phyloP scores from a whole-genome alignment of 148 eudicot species.

The Nepenthes mirabilis region DNA sequence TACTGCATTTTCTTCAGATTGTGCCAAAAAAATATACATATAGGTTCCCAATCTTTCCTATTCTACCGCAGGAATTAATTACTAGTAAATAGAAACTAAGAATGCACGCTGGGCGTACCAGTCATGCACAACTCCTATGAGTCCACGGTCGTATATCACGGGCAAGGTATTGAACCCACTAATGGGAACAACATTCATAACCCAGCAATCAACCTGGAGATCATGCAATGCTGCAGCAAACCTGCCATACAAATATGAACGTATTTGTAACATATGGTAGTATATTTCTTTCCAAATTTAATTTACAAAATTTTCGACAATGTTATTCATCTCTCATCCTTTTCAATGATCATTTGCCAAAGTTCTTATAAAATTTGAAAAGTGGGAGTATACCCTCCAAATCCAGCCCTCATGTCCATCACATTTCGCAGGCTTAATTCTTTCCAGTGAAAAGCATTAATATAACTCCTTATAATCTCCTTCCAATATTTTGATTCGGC shows the following conservation, averaged over 20 bases:
- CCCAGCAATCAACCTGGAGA: slow-evolving; percentile 47
- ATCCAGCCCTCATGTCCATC: slow-evolving; percentile 80
- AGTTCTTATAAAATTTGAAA: too few species aligned
- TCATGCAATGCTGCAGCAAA: slow-evolving; percentile 60
- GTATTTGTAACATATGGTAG: background rate
- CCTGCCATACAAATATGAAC: slow-evolving; percentile 17
- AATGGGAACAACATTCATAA: slow-evolving; percentile 76
- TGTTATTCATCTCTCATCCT: background rate
- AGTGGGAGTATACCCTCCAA: slow-evolving; percentile 52
- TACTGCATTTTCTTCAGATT: too few species aligned
- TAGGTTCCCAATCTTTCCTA: too few species aligned
- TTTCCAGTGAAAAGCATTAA: slow-evolving; percentile 36
- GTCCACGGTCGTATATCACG: slow-evolving; percentile 70
- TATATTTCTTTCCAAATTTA: background rate
- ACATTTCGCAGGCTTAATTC: slow-evolving; percentile 33
- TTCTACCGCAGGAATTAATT: too few species aligned
- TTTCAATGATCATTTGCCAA: background rate
- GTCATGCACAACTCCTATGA: slow-evolving; percentile 78
- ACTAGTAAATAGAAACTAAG: background rate
- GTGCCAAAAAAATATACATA: too few species aligned
- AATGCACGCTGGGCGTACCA: slow-evolving; percentile 30
- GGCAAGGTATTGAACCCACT: slow-evolving; percentile 62
- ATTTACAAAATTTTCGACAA: background rate
- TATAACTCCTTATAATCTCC: slow-evolving; percentile 40
- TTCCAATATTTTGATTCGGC: slow-evolving; percentile 64